Conservation (phyloP, 2,329 filamentous ascomycete species). For the Sporothrix protearum region DNA sequence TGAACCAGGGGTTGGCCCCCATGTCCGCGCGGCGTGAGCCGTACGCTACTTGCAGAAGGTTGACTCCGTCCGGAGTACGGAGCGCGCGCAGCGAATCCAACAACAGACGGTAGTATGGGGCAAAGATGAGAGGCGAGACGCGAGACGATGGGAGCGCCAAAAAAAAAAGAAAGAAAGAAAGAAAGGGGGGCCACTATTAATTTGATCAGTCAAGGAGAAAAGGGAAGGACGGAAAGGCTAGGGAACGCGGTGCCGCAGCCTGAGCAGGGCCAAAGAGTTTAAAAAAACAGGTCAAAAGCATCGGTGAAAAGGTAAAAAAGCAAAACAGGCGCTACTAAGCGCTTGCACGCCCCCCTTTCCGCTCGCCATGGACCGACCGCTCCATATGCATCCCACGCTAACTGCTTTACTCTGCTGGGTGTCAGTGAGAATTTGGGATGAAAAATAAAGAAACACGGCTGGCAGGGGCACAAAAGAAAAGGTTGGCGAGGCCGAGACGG, state of each 20-base stretch:
- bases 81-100: neutral
- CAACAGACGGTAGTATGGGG: neutral
- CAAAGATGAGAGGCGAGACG: neutral
- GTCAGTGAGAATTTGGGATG: constrained; percentile 20
- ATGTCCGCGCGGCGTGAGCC: constrained; percentile 10
- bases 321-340: constrained; percentile 21
- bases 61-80: constrained; percentile 2
- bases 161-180: neutral
- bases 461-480: neutral
- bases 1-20: constrained; percentile 17
- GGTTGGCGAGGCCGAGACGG: neutral
- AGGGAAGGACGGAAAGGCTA: neutral
- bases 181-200: neutral
- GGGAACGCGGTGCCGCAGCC: neutral
- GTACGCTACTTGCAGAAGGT: constrained; percentile 13
- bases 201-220: neutral
- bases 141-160: neutral
- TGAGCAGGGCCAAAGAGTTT: neutral
- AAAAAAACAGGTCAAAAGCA: neutral
- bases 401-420: neutral
- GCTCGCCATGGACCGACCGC: constrained; percentile 10
- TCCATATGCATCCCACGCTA: constrained; percentile 24
- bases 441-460: neutral
- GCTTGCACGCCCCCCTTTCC: constrained; percentile 21
- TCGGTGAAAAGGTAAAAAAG: neutral